These are phyloP conservation scores for Themeda triandra DNA, from an alignment of 176 grass and related monocot genomes.

Conservation along the genomic window DNA sequence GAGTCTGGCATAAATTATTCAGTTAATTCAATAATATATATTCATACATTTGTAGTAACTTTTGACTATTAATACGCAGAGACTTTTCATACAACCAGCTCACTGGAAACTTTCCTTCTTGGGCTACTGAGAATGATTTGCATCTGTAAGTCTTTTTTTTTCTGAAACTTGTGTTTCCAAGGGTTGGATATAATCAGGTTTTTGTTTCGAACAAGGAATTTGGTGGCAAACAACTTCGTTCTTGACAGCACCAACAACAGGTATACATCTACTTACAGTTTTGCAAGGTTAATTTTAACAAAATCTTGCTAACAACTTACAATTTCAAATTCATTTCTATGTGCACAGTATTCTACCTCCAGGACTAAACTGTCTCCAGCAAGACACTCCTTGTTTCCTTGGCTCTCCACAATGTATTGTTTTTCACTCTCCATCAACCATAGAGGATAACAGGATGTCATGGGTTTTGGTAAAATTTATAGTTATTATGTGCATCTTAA, in stretches of 20 bases:
- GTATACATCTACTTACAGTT: slow-evolving; percentile 15
- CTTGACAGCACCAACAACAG: slow-evolving; percentile 40
- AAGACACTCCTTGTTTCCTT: slow-evolving; percentile 58
- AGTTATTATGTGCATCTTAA: neutral
- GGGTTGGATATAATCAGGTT: neutral
- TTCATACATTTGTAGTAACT: slow-evolving; percentile 3
- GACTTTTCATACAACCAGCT: slow-evolving; percentile 94
- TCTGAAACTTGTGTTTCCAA: neutral
- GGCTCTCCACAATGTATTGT: slow-evolving; percentile 64
- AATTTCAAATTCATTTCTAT: neutral
- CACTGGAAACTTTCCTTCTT: slow-evolving; percentile 67
- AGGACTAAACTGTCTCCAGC: slow-evolving; percentile 73
- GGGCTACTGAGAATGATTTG: slow-evolving; percentile 45
- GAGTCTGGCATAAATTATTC: neutral
- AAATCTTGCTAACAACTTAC: neutral
- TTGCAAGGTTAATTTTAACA: neutral
- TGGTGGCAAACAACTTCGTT: slow-evolving; percentile 68
- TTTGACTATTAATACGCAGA: slow-evolving; percentile 35
- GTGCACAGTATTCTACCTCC: slow-evolving; percentile 35
- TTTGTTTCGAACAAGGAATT: slow-evolving; percentile 45
- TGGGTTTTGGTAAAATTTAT: neutral
- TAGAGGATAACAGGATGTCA: neutral
- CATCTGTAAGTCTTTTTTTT: slow-evolving; percentile 59
- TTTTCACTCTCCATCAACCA: neutral
- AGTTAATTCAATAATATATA: neutral